A percentile compares a stretch with the other conserved stretches of the same genome.
phyloP scores from a whole-genome alignment of 2,329 filamentous ascomycete species.

The Nemania sp. region DNA sequence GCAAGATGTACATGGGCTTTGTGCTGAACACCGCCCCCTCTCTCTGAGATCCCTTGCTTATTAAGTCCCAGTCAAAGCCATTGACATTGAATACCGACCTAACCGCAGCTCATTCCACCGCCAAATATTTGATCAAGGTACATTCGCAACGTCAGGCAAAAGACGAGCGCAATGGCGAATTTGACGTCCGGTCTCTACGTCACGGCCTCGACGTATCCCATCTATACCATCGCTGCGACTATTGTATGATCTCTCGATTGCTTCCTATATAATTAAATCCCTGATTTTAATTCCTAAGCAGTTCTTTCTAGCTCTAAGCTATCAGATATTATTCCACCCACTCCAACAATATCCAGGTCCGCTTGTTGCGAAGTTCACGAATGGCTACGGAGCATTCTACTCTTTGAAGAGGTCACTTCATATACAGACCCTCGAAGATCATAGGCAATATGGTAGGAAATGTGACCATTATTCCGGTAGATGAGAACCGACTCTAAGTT shows the following conservation, averaged over 20 bases:
- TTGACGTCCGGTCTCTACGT: not conserved
- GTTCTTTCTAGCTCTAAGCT: slow-evolving; percentile 6
- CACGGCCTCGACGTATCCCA: not conserved
- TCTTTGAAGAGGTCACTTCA: slow-evolving; percentile 23
- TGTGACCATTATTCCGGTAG: not conserved
- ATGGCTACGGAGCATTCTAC: slow-evolving; percentile 27
- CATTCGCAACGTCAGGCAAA: no score
- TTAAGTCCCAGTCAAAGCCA: no score
- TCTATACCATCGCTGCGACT: not conserved
- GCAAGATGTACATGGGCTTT: no score
- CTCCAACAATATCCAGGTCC: slow-evolving; percentile 25
- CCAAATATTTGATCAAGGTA: no score
- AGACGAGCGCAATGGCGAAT: slow-evolving; percentile 1
- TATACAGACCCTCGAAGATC: slow-evolving; percentile 15
- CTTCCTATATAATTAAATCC: not conserved
- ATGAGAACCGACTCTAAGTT: not conserved
- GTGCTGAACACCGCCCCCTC: no score
- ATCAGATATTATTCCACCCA: slow-evolving; percentile 20
- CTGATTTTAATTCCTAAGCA: not conserved
- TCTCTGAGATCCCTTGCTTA: no score
- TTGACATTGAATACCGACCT: no score
- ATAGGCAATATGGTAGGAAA: slow-evolving; percentile 23
- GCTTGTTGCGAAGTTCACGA: slow-evolving; percentile 24
- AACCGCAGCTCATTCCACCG: no score
- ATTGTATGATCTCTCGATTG: not conserved